Percentiles rank a stretch among this genome's conserved stretches.
phyloP scores from a whole-genome alignment of 148 eudicot genomes.

The Silene uniflora region DNA sequence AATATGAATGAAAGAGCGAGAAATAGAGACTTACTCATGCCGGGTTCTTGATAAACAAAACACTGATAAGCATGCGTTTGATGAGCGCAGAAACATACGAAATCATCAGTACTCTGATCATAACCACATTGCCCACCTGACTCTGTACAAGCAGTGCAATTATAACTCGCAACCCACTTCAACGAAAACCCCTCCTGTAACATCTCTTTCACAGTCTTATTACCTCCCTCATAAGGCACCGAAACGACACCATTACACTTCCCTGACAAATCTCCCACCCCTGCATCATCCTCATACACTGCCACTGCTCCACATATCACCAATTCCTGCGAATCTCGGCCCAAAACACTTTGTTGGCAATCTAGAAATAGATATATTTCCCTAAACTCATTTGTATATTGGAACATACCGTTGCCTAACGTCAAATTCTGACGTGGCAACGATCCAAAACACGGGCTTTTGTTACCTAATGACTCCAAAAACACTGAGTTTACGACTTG shows the following conservation, averaged over 20 bases:
- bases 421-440: constrained; percentile 28
- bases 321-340: not conserved
- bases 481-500: constrained; percentile 21
- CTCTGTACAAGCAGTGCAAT: constrained; percentile 31
- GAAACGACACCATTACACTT: constrained; percentile 25
- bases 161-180: constrained; percentile 30
- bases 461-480: not conserved
- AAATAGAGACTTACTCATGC: constrained; percentile 19
- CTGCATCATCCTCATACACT: constrained; percentile 21
- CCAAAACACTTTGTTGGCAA: constrained; percentile 19
- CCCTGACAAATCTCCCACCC: constrained; percentile 16
- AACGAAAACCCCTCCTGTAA: constrained; percentile 39
- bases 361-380: constrained; percentile 27
- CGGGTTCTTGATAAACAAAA: not conserved
- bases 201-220: not conserved
- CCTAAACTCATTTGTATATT: not conserved
- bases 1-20: not conserved
- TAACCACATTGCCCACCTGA: constrained; percentile 53
- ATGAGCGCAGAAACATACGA: constrained; percentile 44
- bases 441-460: constrained; percentile 13
- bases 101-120: constrained; percentile 4
- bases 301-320: constrained; percentile 26
- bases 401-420: constrained; percentile 3
- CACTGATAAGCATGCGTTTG: constrained; percentile 33
- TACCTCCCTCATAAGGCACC: constrained; percentile 14